Evolutionary conservation across 2,329 filamentous ascomycete species (phyloP).

Genomic region (Cadophora gregata): DNA sequence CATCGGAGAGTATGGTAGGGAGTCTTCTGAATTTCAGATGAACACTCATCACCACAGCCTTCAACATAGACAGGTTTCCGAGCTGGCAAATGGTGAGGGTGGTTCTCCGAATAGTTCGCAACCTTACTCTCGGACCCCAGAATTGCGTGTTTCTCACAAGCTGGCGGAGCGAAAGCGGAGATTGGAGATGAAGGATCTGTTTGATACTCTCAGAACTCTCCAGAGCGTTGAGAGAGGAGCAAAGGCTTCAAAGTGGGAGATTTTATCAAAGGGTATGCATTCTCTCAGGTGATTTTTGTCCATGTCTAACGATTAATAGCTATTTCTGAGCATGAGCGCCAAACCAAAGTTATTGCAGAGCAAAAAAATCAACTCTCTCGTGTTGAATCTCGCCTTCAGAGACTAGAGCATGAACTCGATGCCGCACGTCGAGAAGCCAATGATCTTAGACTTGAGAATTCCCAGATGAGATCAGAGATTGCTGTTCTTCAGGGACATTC

Average conservation of each 20-base stretch:
- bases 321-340: constrained; percentile 65
- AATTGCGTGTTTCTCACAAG: constrained; percentile 83
- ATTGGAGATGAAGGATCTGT: constrained; percentile 88
- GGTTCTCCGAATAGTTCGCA: constrained; percentile 63
- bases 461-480: constrained; percentile 41
- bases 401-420: constrained; percentile 51
- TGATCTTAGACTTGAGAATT: constrained; percentile 40
- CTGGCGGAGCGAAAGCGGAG: constrained; percentile 82
- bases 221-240: constrained; percentile 72
- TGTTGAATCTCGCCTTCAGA: constrained; percentile 47
- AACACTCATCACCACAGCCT: constrained; percentile 72
- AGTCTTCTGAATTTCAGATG: constrained; percentile 58
- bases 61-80: constrained; percentile 74
- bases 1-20: constrained; percentile 48
- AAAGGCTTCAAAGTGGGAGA: constrained; percentile 91
- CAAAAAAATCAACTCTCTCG: constrained; percentile 45
- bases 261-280: constrained; percentile 77
- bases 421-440: constrained; percentile 53
- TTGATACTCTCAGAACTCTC: constrained; percentile 78
- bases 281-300: neutral
- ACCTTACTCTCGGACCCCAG: constrained; percentile 83
- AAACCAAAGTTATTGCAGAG: constrained; percentile 48
- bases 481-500: constrained; percentile 29
- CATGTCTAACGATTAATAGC: constrained; percentile 50
- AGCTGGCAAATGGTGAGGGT: constrained; percentile 65